phyloP scores from a whole-genome alignment of 495 filamentous ascomycete genomes.

The Tuber borchii region DNA sequence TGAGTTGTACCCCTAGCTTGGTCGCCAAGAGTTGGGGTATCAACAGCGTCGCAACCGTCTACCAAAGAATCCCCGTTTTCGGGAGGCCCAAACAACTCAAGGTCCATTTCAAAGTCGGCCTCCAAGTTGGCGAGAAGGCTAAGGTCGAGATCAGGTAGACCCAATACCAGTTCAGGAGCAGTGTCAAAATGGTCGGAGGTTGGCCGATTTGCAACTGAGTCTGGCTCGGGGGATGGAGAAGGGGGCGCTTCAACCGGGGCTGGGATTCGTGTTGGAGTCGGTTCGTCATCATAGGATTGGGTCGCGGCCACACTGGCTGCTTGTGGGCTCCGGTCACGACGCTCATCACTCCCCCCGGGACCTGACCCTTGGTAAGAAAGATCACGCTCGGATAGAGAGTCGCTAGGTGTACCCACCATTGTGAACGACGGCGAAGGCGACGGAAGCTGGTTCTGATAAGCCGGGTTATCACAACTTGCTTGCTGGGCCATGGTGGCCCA shows the following conservation, averaged over 20 bases:
- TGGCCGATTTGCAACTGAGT: not conserved
- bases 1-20: conserved; percentile 28
- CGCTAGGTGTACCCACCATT: conserved; percentile 32
- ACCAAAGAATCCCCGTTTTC: conserved; percentile 22
- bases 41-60: conserved; percentile 43
- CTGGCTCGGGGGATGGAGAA: conserved; percentile 1
- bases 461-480: not conserved
- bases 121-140: conserved; percentile 6
- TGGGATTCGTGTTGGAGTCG: not conserved
- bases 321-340: not conserved
- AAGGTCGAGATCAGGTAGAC: not conserved
- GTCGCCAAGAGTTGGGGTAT: conserved; percentile 38
- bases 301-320: not conserved
- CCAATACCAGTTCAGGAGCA: not conserved
- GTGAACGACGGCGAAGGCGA: conserved; percentile 32
- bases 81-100: conserved; percentile 23
- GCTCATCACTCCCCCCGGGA: not conserved
- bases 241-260: not conserved
- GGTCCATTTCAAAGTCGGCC: conserved; percentile 18
- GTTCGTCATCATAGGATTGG: not conserved
- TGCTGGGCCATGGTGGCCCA: conserved; percentile 14
- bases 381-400: conserved; percentile 2
- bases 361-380: conserved; percentile 2
- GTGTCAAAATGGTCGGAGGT: not conserved
- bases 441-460: conserved; percentile 23